phyloP scores from a whole-genome alignment of 257 asterid species.

The Gentiana dahurica region DNA sequence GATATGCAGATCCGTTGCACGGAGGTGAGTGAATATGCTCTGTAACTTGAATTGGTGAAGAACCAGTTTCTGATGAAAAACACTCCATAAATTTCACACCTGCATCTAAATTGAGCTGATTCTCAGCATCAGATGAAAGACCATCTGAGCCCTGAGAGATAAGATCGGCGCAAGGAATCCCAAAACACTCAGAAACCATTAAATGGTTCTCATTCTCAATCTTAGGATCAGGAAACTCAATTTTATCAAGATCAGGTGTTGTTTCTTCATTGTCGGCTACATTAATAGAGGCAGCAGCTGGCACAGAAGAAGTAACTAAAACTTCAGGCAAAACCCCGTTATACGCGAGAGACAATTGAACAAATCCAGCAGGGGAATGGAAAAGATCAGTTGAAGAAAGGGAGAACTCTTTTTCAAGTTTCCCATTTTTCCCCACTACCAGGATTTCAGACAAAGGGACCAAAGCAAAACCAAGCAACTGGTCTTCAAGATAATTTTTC shows the following conservation, averaged over 20 bases:
- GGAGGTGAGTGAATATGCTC: conserved; percentile 46
- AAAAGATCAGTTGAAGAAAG: conserved; percentile 90
- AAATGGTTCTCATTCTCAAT: conserved; percentile 58
- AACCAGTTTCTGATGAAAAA: conserved; percentile 18
- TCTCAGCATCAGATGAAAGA: conserved; percentile 50
- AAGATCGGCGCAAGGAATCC: conserved; percentile 39
- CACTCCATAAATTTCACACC: conserved; percentile 32
- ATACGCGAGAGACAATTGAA: conserved; percentile 61
- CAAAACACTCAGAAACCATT: conserved; percentile 84
- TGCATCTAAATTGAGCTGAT: conserved; percentile 33
- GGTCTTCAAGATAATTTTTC: conserved; percentile 83
- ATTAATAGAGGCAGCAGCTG: conserved; percentile 19
- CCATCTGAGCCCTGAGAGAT: conserved; percentile 54
- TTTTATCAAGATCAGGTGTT: conserved; percentile 46
- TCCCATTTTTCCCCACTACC: conserved; percentile 31
- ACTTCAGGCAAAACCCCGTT: conserved; percentile 71
- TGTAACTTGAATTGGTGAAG: conserved; percentile 13
- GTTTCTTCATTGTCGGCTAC: conserved; percentile 23
- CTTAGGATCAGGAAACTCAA: conserved; percentile 94
- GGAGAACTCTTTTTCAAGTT: conserved; percentile 77
- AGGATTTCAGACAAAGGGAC: conserved; percentile 79
- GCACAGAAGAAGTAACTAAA: conserved; percentile 39
- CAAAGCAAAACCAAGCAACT: conserved; percentile 83
- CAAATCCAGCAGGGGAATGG: conserved; percentile 98
- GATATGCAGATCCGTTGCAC: conserved; percentile 50